These are phyloP conservation scores for Myxozyma neglecta DNA, from an alignment of 805 yeast genomes.

Conservation along the genomic window DNA sequence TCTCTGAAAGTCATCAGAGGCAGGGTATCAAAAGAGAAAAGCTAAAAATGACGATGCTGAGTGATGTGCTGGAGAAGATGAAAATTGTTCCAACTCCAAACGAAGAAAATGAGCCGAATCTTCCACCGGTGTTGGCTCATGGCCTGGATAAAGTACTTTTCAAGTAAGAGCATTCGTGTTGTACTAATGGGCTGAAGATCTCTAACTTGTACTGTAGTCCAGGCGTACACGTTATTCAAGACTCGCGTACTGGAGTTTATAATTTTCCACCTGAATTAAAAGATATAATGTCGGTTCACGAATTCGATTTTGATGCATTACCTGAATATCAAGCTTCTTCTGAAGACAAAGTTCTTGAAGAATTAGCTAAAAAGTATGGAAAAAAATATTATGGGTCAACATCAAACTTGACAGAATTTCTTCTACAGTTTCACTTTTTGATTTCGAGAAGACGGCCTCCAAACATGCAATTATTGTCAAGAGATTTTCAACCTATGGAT, in stretches of 20 bases:
- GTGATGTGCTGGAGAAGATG: neutral
- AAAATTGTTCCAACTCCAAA: neutral
- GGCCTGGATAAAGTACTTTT: constrained; percentile 70
- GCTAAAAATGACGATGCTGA: neutral
- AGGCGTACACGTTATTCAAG: constrained; percentile 73
- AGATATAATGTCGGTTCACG: constrained; percentile 59
- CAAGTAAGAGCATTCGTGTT: constrained; percentile 12
- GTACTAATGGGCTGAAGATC: neutral
- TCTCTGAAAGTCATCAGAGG: too few species aligned
- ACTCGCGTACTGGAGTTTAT: constrained; percentile 70
- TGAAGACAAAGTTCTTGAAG: constrained; percentile 55
- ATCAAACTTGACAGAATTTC: constrained; percentile 76
- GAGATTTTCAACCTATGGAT: neutral
- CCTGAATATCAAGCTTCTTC: constrained; percentile 65
- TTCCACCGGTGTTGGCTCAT: constrained; percentile 53
- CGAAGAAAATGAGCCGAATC: neutral
- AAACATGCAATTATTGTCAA: constrained; percentile 35
- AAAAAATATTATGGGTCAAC: constrained; percentile 71
- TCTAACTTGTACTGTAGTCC: constrained; percentile 50
- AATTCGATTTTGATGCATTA: constrained; percentile 62
- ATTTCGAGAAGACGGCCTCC: constrained; percentile 62
- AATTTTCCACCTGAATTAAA: constrained; percentile 66
- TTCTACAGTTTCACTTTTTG: constrained; percentile 72
- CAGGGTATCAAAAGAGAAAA: neutral
- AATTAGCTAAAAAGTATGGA: constrained; percentile 46